phyloP scores from a whole-genome alignment of 2,329 filamentous ascomycete genomes.

The Emericellopsis cladophorae region DNA sequence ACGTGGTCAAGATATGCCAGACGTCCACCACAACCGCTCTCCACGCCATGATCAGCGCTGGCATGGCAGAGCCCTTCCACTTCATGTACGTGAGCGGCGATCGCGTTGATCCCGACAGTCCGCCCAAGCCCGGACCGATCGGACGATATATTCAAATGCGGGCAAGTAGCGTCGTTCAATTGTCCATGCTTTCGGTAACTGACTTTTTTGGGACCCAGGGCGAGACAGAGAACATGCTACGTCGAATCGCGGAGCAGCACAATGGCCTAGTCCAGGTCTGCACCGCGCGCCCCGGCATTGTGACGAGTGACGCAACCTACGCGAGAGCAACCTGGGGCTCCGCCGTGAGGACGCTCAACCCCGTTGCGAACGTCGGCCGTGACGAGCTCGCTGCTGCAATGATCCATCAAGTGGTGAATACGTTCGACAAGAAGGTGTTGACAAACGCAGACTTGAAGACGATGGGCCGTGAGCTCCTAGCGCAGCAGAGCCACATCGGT shows the following conservation, averaged over 20 bases:
- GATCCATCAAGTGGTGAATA: constrained; percentile 28
- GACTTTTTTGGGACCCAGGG: constrained; percentile 26
- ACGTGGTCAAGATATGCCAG: constrained; percentile 25
- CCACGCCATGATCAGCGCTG: constrained; percentile 18
- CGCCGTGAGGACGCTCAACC: constrained; percentile 6
- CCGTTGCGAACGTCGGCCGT: constrained; percentile 20
- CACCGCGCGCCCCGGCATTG: constrained; percentile 29
- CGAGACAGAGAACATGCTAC: constrained; percentile 27
- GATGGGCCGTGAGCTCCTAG: neutral
- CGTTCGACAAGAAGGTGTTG: constrained; percentile 32
- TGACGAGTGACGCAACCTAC: constrained; percentile 11
- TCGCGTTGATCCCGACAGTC: constrained; percentile 25
- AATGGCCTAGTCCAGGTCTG: constrained; percentile 20
- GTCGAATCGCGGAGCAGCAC: constrained; percentile 25
- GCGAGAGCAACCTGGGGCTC: neutral
- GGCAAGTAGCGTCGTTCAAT: constrained; percentile 16
- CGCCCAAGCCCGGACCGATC: constrained; percentile 12
- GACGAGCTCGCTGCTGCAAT: constrained; percentile 26
- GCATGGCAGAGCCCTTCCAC: constrained; percentile 20
- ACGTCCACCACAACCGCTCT: constrained; percentile 17
- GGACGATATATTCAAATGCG: constrained; percentile 30
- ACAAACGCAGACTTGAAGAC: constrained; percentile 24
- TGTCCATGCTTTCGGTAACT: constrained; percentile 33
- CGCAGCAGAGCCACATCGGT: neutral
- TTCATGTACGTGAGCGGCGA: constrained; percentile 32